Percentiles rank a stretch among this genome's conserved stretches.
These are phyloP conservation scores for Neurospora sp. DNA, from an alignment of 495 filamentous ascomycete species.

Conservation along the genomic window DNA sequence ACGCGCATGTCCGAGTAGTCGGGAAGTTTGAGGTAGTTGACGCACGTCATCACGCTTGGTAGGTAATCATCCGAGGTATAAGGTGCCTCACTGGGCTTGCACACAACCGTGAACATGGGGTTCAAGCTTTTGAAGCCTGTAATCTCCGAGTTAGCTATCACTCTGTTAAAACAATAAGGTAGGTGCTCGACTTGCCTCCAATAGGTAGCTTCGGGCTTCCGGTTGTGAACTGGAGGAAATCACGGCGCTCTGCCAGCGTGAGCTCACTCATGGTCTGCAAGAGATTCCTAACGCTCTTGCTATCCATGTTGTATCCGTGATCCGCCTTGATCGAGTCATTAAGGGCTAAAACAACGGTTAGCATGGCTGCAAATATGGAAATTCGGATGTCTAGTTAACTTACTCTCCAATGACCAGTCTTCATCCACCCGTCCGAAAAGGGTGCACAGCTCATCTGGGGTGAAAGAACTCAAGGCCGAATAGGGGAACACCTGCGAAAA, in stretches of 20 bases:
- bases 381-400: slow-evolving; percentile 23
- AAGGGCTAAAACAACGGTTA: slow-evolving; percentile 47
- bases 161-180: background rate
- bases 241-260: slow-evolving; percentile 60
- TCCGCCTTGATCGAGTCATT: slow-evolving; percentile 99
- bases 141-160: background rate
- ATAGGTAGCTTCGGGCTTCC: slow-evolving; percentile 98
- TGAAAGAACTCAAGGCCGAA: slow-evolving; percentile 85
- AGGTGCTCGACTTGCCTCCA: slow-evolving; percentile 56
- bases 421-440: slow-evolving; percentile 91
- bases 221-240: slow-evolving; percentile 97
- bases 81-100: slow-evolving; percentile 91
- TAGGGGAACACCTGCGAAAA: slow-evolving; percentile 98
- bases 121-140: slow-evolving; percentile 92
- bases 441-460: slow-evolving; percentile 91
- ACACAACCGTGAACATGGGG: slow-evolving; percentile 97
- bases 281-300: slow-evolving; percentile 88
- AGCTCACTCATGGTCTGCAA: slow-evolving; percentile 94
- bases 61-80: slow-evolving; percentile 95
- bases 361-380: slow-evolving; percentile 1
- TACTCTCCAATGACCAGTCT: slow-evolving; percentile 96
- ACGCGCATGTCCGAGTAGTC: slow-evolving; percentile 80
- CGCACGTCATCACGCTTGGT: slow-evolving; percentile 98
- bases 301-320: slow-evolving; percentile 98
- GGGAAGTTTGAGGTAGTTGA: slow-evolving; percentile 97